Percentiles rank a stretch among this genome's conserved stretches.
Conservation (phyloP, 768 basidiomycete species). For the Leccinum incarnatum region DNA sequence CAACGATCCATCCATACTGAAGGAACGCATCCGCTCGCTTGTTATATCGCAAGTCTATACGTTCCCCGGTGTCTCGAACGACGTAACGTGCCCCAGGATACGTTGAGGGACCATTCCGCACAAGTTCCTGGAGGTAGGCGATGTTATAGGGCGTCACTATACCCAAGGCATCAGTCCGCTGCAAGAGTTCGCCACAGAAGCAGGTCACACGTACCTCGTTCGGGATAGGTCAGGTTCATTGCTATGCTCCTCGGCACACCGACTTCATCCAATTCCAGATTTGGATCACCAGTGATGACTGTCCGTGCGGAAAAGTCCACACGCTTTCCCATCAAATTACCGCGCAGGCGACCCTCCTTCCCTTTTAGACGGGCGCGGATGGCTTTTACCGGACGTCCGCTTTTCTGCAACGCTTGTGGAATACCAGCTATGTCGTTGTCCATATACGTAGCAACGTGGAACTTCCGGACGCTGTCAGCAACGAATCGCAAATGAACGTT, state of each 20-base stretch:
- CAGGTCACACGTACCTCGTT: conserved; percentile 63
- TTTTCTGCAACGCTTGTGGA: conserved; percentile 95
- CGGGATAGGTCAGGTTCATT: conserved; percentile 97
- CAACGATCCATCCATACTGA: conserved; percentile 98
- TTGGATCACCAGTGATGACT: conserved; percentile 98
- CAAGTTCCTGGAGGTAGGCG: conserved; percentile 87
- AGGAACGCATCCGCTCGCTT: conserved; percentile 93
- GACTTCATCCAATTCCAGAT: conserved; percentile 93
- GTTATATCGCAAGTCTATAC: conserved; percentile 95
- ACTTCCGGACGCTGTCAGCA: conserved; percentile 44
- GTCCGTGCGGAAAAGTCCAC: conserved; percentile 99
- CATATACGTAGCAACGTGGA: conserved; percentile 99
- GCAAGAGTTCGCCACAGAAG: background rate
- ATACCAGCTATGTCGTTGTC: conserved; percentile 99
- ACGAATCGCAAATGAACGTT: background rate
- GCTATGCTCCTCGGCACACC: conserved; percentile 95
- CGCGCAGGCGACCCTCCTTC: conserved; percentile 96
- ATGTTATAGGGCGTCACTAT: conserved; percentile 98
- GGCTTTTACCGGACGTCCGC: conserved; percentile 95
- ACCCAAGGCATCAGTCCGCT: conserved; percentile 11
- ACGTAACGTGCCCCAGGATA: conserved; percentile 98
- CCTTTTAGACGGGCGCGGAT: conserved; percentile 98
- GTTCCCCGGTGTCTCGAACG: conserved; percentile 94
- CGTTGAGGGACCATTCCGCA: conserved; percentile 88
- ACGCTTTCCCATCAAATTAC: conserved; percentile 99